A percentile compares a stretch with the other conserved stretches of the same genome.
Conservation (phyloP, 1,139 yeast genomes). For the Lodderomyces oxycetoniae region DNA sequence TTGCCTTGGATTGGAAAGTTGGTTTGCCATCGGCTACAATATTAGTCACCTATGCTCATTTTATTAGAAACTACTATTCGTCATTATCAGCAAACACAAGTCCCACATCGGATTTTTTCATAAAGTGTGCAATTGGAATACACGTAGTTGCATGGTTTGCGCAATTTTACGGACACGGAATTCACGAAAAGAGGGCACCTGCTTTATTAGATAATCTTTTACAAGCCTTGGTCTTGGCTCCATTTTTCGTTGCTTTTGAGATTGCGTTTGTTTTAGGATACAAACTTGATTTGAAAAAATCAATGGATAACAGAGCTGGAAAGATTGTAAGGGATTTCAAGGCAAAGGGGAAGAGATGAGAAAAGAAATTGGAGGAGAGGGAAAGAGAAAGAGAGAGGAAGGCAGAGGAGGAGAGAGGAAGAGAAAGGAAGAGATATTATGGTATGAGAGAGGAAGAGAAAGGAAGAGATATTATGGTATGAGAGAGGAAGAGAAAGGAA, state of each 20-base stretch:
- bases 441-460: too few species aligned
- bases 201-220: constrained; percentile 77
- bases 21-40: constrained; percentile 39
- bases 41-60: constrained; percentile 39
- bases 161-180: constrained; percentile 89
- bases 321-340: constrained; percentile 24
- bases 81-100: constrained; percentile 18
- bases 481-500: background rate
- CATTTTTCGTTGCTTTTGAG: constrained; percentile 83
- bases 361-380: constrained; percentile 9
- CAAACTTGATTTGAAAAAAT: constrained; percentile 47
- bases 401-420: background rate
- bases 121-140: constrained; percentile 28
- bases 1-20: constrained; percentile 36
- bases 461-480: too few species aligned
- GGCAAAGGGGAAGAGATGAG: constrained; percentile 14
- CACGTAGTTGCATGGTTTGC: constrained; percentile 67
- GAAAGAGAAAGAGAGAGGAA: constrained; percentile 4
- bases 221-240: constrained; percentile 87
- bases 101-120: constrained; percentile 20
- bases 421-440: too few species aligned
- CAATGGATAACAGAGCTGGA: constrained; percentile 53
- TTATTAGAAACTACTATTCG: constrained; percentile 24
- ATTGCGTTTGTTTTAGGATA: constrained; percentile 63
- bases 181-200: constrained; percentile 78